Evolutionary conservation across 176 grass and related monocot genomes (phyloP).

Genomic region (Pharus latifolius): DNA sequence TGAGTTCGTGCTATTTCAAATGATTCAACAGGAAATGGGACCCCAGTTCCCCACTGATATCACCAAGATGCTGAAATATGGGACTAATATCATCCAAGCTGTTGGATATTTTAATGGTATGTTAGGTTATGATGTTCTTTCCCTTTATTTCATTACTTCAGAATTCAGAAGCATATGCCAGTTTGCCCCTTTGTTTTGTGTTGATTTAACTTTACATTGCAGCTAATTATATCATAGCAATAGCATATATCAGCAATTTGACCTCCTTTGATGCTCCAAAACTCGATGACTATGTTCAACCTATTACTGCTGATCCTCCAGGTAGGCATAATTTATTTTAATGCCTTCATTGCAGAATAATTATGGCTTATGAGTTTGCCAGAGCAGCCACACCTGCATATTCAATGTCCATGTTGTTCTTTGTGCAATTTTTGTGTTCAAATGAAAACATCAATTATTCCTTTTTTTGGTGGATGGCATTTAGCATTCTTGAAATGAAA

Average conservation of each 20-base stretch:
- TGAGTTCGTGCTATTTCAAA: background rate
- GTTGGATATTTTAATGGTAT: slow-evolving; percentile 90
- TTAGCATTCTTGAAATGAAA: background rate
- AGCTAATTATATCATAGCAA: slow-evolving; percentile 79
- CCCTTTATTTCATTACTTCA: background rate
- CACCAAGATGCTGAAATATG: slow-evolving; percentile 96
- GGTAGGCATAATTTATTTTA: slow-evolving; percentile 32
- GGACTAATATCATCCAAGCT: slow-evolving; percentile 91
- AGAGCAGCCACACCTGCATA: background rate
- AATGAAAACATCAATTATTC: background rate
- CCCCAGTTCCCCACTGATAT: slow-evolving; percentile 91
- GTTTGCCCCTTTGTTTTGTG: background rate
- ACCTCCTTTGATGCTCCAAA: slow-evolving; percentile 24
- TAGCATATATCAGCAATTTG: slow-evolving; percentile 55
- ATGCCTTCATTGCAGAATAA: background rate
- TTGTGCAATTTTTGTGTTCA: background rate
- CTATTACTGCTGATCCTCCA: slow-evolving; percentile 31
- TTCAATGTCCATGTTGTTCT: background rate
- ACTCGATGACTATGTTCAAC: slow-evolving; percentile 52
- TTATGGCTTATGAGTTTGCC: too few species aligned
- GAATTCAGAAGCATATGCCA: background rate
- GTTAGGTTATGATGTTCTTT: background rate
- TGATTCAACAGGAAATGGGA: slow-evolving; percentile 56
- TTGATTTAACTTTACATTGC: slow-evolving; percentile 20
- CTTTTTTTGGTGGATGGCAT: background rate